Evolutionary conservation across 805 yeast genomes (phyloP), one percentile per base, ranked within the genome.

Genomic region (Cyberlindnera xishuangbannaensis): DNA sequence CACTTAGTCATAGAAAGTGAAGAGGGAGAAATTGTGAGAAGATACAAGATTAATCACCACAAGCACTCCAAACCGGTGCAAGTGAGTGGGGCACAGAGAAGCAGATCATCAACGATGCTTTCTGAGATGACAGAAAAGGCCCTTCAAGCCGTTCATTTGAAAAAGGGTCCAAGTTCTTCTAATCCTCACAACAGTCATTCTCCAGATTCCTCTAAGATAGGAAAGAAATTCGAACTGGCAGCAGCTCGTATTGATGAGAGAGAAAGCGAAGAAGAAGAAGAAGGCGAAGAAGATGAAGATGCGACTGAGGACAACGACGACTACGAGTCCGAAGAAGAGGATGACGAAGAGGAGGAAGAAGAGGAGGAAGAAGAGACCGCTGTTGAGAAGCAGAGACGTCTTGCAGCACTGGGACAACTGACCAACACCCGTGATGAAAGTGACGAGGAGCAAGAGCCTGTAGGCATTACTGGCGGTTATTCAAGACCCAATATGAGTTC

Each of bases 21-120:
- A 28, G 95, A 88, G 10, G 98, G 97, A 43, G 97, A 90, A 47
- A 75, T 92, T 36, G 65, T 92, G 28, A 76, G 95, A 51, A 69
- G 95, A 33, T 90, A 87, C 59, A 71, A 65, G 47, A 78, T 88
- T 33, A 83, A 79, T 48, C 70, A 74, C 4, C 85, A 78, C 44
- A 41, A 33, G 6, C 29, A 36, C 4, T 24, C 28, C 14, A 27
- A 22, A 7, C 30, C 12, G 21, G 11, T 6, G 11, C 13, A n/a
- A 9, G 36, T n/a, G 7, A 35, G 36, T 9, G 15, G 23, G 20
- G 18, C 21, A 29, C 24, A 29, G 4, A 44, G 48, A 43, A 34
- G 38, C 31, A 55, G 70, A 44, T 43, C 54, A 5, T 56, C 71
- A 17, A 62, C 75, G 2, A 56, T 73, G 4, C 39, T 39, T 22